Percentiles rank a stretch among this genome's conserved stretches.
phyloP scores from a whole-genome alignment of 306 rosid species.

The Sicyos baderoa region DNA sequence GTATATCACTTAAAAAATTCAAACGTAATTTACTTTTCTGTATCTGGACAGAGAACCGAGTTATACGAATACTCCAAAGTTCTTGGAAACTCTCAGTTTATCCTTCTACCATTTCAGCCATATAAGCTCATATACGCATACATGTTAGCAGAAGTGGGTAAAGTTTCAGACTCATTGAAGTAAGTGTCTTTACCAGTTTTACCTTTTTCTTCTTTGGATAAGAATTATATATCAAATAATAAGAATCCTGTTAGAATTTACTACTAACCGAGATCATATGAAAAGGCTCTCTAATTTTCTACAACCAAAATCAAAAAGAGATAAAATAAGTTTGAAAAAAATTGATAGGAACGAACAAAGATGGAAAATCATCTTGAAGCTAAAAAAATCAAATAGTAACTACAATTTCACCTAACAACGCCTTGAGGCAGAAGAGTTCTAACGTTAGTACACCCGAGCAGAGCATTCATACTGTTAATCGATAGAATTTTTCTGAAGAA shows the following conservation, averaged over 20 bases:
- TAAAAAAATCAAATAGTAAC: neutral
- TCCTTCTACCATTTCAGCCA: conserved; percentile 75
- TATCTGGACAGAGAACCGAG: conserved; percentile 75
- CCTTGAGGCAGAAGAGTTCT: neutral
- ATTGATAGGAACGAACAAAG: neutral
- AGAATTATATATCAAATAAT: neutral
- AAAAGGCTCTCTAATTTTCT: neutral
- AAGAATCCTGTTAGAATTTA: neutral
- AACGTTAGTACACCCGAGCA: neutral
- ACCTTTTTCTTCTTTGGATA: neutral
- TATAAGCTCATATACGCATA: conserved; percentile 85
- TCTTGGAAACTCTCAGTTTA: conserved; percentile 89
- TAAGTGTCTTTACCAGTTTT: conserved; percentile 33
- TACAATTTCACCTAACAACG: neutral
- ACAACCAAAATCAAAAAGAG: neutral
- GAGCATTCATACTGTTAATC: neutral
- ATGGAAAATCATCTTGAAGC: neutral
- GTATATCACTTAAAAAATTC: conserved; percentile 8
- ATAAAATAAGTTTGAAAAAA: neutral
- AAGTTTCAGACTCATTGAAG: conserved; percentile 81
- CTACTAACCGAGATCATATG: neutral
- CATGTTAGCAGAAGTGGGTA: conserved; percentile 95
- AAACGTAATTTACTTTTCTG: conserved; percentile 20
- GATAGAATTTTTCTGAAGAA: neutral
- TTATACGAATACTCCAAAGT: conserved; percentile 84